Base-by-base conservation (phyloP, 768 basidiomycete genomes). In the Chalciporus pseudorubinellus region DNA sequence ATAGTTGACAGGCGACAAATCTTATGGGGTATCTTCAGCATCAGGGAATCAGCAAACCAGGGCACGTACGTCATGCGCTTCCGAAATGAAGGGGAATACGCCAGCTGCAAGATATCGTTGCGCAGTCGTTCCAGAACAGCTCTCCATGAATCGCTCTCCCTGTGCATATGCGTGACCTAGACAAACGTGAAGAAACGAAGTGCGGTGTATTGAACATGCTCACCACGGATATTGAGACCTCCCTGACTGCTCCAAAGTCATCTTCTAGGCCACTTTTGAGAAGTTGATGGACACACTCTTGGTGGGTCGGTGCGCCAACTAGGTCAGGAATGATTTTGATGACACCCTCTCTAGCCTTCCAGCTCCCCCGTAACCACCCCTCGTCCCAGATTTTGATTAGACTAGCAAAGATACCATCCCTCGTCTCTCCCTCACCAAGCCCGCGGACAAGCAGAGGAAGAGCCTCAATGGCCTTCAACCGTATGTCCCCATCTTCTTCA, bases 271-370 rank as follows among this genome's bases (percentile, higher is more conserved):
- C 89, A 51, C 72, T 74, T 52, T 70, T 69, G 50, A 91, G 67
- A 28, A 95, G 71, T 40, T 68, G 70, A 39, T 77, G 65, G n/a
- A 90, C 64, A 14, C 74, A 64, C n/a, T 72, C 71, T 29, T 76
- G 71, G 21, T 74, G 69, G 16, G 77, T 71, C 19, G 69, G 63
- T 14, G 72, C 74, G 13, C 78, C 68, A 22, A 72, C 63, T 56
- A 92, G 76, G 19, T 70, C 74, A 12, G 74, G 73, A 18, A 94
- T 68, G 31, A 77, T 73, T 50, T 76, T 74, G 39, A 83, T 79
- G 46, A 89, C 71, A n/a, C 70, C 72, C 63, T 94, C 89, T 38
- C 93, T 74, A 53, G 92, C 85, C 52, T 89, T 76, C 94, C 95
- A 98, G 12, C 80, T 80, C 43, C 74, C 80, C 42, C 74, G 77